A percentile compares a stretch with the other conserved stretches of the same genome.
Evolutionary conservation across 495 filamentous ascomycete species (phyloP).

Genomic region (Penicillium alfredii): DNA sequence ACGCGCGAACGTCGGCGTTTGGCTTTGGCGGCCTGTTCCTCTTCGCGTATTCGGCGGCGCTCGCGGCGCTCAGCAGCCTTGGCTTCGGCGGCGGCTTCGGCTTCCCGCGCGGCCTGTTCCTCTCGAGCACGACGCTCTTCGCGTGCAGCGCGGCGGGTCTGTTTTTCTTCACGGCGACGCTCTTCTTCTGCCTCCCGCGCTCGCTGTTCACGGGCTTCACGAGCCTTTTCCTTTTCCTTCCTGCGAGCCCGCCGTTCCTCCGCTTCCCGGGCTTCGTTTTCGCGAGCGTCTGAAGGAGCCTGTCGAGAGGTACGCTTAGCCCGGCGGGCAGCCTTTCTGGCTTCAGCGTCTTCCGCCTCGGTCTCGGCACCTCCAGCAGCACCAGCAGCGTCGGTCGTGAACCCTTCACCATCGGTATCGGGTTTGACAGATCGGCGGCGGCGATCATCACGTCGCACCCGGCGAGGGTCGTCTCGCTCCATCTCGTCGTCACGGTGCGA

Average conservation of each 20-base stretch:
- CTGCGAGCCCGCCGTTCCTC: conserved; percentile 40
- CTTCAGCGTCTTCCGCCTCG: conserved; percentile 48
- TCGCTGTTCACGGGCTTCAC: conserved; percentile 35
- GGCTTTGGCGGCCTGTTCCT: conserved; percentile 31
- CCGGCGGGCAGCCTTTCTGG: conserved; percentile 45
- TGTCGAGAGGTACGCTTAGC: conserved; percentile 36
- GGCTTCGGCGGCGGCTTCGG: conserved; percentile 38
- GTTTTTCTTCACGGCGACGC: conserved; percentile 40
- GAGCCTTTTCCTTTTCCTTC: conserved; percentile 37
- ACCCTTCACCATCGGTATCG: conserved; percentile 42
- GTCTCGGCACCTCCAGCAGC: conserved; percentile 28
- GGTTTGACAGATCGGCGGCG: conserved; percentile 34
- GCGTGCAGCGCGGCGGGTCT: conserved; percentile 41
- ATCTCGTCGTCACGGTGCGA: conserved; percentile 37
- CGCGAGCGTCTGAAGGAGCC: conserved; percentile 31
- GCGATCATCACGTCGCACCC: conserved; percentile 38
- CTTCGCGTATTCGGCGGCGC: conserved; percentile 33
- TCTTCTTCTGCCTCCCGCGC: conserved; percentile 47
- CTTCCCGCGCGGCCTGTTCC: conserved; percentile 44
- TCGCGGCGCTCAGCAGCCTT: conserved; percentile 37
- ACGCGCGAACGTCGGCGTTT: conserved; percentile 31
- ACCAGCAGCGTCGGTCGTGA: conserved; percentile 34
- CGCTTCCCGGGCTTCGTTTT: conserved; percentile 34
- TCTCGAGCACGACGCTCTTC: conserved; percentile 43
- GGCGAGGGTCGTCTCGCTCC: conserved; percentile 40